A percentile compares a stretch with the other conserved stretches of the same genome.
Conservation (phyloP, 495 filamentous ascomycete genomes). For the Chaetomidium leptoderma region DNA sequence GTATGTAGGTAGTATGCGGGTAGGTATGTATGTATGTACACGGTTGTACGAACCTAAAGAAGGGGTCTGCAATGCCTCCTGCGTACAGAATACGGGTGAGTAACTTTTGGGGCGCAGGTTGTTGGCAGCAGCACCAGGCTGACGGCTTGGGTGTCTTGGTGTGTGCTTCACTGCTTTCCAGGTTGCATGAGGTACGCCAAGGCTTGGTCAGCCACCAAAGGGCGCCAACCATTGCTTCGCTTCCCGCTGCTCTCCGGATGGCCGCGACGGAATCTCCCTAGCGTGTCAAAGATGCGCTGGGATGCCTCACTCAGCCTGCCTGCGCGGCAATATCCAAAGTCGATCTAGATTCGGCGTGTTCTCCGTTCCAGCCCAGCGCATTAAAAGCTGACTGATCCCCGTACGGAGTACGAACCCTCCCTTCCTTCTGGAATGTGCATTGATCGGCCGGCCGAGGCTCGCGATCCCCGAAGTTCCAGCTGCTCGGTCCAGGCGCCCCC, state of each 20-base stretch:
- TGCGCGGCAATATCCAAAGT: constrained; percentile 2
- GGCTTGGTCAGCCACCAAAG: constrained; percentile 17
- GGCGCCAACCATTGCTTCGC: not conserved
- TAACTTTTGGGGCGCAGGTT: constrained; percentile 5
- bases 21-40: not conserved
- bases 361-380: not conserved
- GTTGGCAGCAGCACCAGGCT: constrained; percentile 8
- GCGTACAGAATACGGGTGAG: not conserved
- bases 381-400: not conserved
- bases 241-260: too few species aligned
- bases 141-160: not conserved
- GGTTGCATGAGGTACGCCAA: constrained; percentile 16
- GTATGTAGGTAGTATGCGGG: too few species aligned
- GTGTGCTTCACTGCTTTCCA: constrained; percentile 5
- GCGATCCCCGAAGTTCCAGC: not conserved
- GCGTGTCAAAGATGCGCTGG: not conserved
- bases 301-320: not conserved
- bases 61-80: not conserved
- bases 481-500: not conserved
- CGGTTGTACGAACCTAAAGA: too few species aligned
- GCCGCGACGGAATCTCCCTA: not conserved
- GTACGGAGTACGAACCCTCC: not conserved
- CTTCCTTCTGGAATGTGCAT: not conserved
- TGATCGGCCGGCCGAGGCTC: not conserved
- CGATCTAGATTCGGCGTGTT: not conserved